phyloP scores from a whole-genome alignment of 306 rosid genomes.

The Astragalus membranaceus region DNA sequence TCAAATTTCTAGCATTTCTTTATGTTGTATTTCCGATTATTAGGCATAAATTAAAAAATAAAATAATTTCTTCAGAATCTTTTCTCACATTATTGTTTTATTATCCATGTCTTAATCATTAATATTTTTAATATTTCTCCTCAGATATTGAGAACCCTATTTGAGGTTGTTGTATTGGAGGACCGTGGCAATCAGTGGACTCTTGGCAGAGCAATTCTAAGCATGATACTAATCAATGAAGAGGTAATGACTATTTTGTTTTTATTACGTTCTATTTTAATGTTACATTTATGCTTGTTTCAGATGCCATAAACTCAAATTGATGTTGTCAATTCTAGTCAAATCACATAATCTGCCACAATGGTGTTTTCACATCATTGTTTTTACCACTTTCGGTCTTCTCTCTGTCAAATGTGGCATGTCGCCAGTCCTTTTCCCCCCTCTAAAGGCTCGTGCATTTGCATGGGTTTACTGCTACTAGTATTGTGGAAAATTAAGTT shows the following conservation, averaged over 20 bases:
- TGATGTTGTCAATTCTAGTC: background rate
- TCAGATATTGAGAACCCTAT: slow-evolving; percentile 74
- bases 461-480: too few relatives aligned
- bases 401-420: too few relatives aligned
- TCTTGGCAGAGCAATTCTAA: slow-evolving; percentile 85
- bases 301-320: background rate
- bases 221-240: slow-evolving; percentile 74
- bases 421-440: too few relatives aligned
- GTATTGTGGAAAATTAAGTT: too few relatives aligned
- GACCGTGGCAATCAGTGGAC: slow-evolving; percentile 83
- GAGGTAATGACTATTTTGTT: slow-evolving; percentile 44
- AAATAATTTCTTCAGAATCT: background rate
- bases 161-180: slow-evolving; percentile 81
- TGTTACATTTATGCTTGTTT: background rate
- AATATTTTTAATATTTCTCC: background rate
- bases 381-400: background rate
- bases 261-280: background rate
- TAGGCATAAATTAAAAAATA: background rate
- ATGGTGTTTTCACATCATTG: background rate
- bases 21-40: background rate
- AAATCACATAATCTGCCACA: background rate
- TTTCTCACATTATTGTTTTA: background rate
- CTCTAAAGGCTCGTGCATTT: too few relatives aligned
- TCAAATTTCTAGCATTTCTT: background rate
- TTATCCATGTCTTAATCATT: background rate